A percentile compares a stretch with the other conserved stretches of the same genome.
phyloP scores from a whole-genome alignment of 257 asterid species.

The Plantago major region DNA sequence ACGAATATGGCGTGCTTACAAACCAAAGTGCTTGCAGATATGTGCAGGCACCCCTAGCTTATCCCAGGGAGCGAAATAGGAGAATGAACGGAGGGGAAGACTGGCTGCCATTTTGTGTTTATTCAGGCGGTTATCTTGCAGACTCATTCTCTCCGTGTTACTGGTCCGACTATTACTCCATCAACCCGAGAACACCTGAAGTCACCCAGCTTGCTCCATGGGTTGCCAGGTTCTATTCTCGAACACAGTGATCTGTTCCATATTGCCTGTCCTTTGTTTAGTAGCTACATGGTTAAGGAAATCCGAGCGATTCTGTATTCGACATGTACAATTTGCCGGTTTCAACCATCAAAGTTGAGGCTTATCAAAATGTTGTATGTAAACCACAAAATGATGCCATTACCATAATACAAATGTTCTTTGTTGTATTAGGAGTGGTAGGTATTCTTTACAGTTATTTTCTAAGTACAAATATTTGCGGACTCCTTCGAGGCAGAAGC shows the following conservation, averaged over 20 bases:
- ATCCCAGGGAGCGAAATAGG: slow-evolving; percentile 63
- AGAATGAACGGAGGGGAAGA: slow-evolving; percentile 86
- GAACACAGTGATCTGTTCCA: slow-evolving; percentile 14
- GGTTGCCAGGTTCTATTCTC: slow-evolving; percentile 65
- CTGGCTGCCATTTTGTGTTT: slow-evolving; percentile 76
- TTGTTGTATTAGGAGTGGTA: no score
- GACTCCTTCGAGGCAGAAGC: no score
- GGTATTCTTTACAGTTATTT: no score
- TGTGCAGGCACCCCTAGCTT: slow-evolving; percentile 80
- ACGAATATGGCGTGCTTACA: not conserved
- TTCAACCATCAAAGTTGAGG: no score
- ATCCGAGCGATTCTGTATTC: no score
- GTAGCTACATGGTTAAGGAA: no score
- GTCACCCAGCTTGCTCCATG: slow-evolving; percentile 75
- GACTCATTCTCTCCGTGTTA: slow-evolving; percentile 52
- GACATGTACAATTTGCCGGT: no score
- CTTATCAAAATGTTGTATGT: no score
- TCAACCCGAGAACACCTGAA: slow-evolving; percentile 61
- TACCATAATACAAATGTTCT: no score
- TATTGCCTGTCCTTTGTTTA: no score
- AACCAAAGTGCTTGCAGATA: slow-evolving; percentile 43
- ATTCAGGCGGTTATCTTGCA: slow-evolving; percentile 38
- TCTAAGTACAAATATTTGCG: no score
- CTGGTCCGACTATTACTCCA: slow-evolving; percentile 77
- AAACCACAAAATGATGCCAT: no score